Base-by-base conservation (phyloP, 148 eudicot genomes). In the Arbutus unedo region DNA sequence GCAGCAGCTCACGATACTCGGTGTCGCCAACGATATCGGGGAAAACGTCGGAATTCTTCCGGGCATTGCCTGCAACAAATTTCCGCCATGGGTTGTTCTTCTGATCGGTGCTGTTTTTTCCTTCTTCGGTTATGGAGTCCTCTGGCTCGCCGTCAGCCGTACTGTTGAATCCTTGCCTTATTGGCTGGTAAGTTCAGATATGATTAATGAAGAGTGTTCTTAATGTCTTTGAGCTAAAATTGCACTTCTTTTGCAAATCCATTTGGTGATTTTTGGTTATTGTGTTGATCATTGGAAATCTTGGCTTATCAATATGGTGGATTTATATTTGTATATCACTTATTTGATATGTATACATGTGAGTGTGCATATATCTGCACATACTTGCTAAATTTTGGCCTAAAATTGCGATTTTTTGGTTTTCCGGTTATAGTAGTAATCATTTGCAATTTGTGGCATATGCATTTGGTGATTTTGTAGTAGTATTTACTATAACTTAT, bases 1-100 rank as follows among this genome's bases (percentile, higher is more conserved):
- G 66, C 83, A 82, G 9, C 95, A 94, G 81, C 56, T 94, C 60
- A 90, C 98, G 1, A 87, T 94, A 83, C 94, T 94, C 47, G 98
- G 96, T 0, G 98, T 94, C 77, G 98, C 98, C 2, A 89, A 89
- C 79, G 98, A 94, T 25, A 85, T 92, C 57, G 98, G 98, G 0
- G 98, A 94, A 55, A 92, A 91, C 77, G 89, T 94, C 5, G 98
- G 98, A 0, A 50, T 94, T 4, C 79, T 94, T 21, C 89, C 98
- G 1, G 98, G 98, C 0, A 78, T 90, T 77, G 89, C 76, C 0
- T 91, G 88, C 74, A 92, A 94, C 79, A 87, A 87, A 53, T 88
- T 90, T 44, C 91, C 98, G 2, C 98, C 98, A 44, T 94, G 96
- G 98, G 80, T 89, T 72, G 88, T 94, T 45, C 89, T 94, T 31